Evolutionary conservation across 768 basidiomycete genomes (phyloP).

Genomic region (Coprinellus micaceus): DNA sequence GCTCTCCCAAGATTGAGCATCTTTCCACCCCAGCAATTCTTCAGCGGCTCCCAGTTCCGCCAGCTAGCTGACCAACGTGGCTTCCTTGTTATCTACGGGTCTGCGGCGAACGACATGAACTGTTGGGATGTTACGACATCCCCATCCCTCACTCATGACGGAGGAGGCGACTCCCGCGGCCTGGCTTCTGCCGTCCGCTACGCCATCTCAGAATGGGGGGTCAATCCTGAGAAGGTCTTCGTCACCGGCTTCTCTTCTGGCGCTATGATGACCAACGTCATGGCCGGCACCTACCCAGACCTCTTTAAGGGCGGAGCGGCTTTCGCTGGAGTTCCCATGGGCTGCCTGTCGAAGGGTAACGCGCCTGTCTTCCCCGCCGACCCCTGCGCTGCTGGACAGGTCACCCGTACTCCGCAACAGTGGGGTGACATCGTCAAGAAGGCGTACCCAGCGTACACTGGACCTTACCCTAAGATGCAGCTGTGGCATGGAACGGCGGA

Average conservation of each 20-base stretch:
- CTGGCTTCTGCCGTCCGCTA: conserved; percentile 46
- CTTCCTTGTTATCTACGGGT: conserved; percentile 50
- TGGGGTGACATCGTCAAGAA: conserved; percentile 47
- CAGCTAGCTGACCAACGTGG: conserved; percentile 47
- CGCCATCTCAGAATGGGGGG: conserved; percentile 44
- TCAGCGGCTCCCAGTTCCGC: conserved; percentile 43
- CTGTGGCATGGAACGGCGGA: conserved; percentile 49
- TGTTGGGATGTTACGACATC: conserved; percentile 52
- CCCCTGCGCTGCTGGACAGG: conserved; percentile 34
- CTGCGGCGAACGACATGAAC: conserved; percentile 37
- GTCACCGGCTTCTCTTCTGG: conserved; percentile 52
- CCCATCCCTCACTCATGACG: conserved; percentile 53
- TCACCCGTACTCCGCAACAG: conserved; percentile 42
- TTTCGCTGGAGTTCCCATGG: conserved; percentile 52
- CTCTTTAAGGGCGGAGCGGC: conserved; percentile 46
- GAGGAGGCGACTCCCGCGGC: conserved; percentile 50
- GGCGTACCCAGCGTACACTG: conserved; percentile 52
- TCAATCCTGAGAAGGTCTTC: conserved; percentile 45
- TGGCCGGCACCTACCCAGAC: conserved; percentile 52
- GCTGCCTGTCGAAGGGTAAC: conserved; percentile 42
- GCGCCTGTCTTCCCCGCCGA: conserved; percentile 39
- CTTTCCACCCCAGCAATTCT: conserved; percentile 45
- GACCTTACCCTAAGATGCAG: conserved; percentile 47
- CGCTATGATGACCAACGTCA: conserved; percentile 60
- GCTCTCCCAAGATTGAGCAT: neutral